Evolutionary conservation across 306 rosid genomes (phyloP).

Genomic region (Sindora glabra): DNA sequence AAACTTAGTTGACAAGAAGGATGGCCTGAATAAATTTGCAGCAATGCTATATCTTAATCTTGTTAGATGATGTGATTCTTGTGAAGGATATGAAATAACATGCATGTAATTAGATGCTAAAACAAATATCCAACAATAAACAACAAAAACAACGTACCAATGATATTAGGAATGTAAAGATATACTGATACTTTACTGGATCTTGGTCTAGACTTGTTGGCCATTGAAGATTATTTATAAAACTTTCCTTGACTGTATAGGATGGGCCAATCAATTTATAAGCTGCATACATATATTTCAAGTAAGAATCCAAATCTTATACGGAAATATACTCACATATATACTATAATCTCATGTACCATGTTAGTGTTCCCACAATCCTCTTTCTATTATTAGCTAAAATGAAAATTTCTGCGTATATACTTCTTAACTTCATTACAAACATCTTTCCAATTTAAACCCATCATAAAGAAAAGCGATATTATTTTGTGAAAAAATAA

Average conservation of each 20-base stretch:
- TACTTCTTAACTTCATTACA: too few relatives aligned
- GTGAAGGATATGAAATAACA: neutral
- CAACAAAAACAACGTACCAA: conserved; percentile 50
- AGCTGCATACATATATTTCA: conserved; percentile 27
- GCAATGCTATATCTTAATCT: neutral
- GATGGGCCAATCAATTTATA: conserved; percentile 14
- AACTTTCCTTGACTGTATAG: conserved; percentile 21
- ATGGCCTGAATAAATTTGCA: neutral
- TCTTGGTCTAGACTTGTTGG: conserved; percentile 42
- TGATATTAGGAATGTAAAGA: conserved; percentile 83
- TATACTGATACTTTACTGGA: conserved; percentile 65
- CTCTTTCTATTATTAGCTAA: too few relatives aligned
- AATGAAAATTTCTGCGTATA: too few relatives aligned
- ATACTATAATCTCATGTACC: neutral
- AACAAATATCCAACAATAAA: conserved; percentile 13
- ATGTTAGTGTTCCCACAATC: too few relatives aligned
- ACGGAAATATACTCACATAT: neutral
- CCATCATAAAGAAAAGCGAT: too few relatives aligned
- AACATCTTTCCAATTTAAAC: too few relatives aligned
- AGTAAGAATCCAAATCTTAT: conserved; percentile 16
- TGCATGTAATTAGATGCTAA: conserved; percentile 1
- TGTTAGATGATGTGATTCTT: neutral
- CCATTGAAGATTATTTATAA: conserved; percentile 54
- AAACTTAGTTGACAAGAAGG: neutral
- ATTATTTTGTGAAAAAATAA: too few relatives aligned